Conservation (phyloP, 1,284 basidiomycete genomes). For the Sporisorium graminicola region DNA sequence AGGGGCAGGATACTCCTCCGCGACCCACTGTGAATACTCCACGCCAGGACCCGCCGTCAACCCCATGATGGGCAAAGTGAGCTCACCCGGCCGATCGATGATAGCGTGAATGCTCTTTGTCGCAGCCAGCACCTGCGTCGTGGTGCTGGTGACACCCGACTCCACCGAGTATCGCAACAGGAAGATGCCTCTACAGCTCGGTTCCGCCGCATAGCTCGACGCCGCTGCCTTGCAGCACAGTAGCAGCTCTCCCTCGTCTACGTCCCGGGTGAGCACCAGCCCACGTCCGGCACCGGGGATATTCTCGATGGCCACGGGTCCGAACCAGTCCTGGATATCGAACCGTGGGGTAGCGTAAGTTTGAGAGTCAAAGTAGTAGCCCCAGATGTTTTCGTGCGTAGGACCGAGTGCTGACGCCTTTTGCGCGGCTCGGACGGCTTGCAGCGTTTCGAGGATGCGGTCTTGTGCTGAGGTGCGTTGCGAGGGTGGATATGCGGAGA, state of each 20-base stretch:
- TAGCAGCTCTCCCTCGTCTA: constrained; percentile 60
- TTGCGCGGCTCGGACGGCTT: constrained; percentile 32
- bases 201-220: constrained; percentile 58
- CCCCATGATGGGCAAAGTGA: constrained; percentile 61
- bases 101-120: constrained; percentile 64
- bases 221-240: constrained; percentile 62
- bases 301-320: constrained; percentile 54
- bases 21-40: constrained; percentile 48
- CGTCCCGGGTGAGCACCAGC: constrained; percentile 61
- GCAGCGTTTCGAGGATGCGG: constrained; percentile 35
- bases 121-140: constrained; percentile 66
- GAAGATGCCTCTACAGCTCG: constrained; percentile 48
- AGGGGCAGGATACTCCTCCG: constrained; percentile 56
- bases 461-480: constrained; percentile 30
- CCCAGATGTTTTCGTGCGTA: constrained; percentile 45
- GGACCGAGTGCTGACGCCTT: constrained; percentile 44
- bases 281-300: constrained; percentile 66
- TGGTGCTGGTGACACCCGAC: constrained; percentile 64
- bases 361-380: constrained; percentile 58
- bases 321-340: constrained; percentile 56
- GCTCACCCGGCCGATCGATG: constrained; percentile 56
- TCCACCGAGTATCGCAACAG: constrained; percentile 59
- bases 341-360: constrained; percentile 55
- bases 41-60: constrained; percentile 65
- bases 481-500: constrained; percentile 24